phyloP scores from a whole-genome alignment of 139 green algal genomes.

The Asterochloris erici region DNA sequence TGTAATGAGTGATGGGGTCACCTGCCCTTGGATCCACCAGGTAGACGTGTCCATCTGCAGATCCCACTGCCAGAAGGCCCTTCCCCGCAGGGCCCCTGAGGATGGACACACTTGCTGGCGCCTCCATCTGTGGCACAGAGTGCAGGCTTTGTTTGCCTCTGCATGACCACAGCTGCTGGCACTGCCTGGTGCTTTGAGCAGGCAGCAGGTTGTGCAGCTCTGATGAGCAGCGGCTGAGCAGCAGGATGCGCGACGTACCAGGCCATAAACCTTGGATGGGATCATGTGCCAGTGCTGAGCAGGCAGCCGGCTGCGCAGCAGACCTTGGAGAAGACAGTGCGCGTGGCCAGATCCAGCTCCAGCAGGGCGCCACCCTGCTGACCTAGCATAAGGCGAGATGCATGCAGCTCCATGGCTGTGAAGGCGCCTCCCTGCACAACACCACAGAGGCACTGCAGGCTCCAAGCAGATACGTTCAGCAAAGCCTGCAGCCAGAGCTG shows the following conservation, averaged over 20 bases:
- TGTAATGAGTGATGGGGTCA: background rate
- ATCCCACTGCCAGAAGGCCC: constrained; percentile 41
- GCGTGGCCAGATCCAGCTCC: too few relatives aligned
- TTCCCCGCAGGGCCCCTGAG: constrained; percentile 35
- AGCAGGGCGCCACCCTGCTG: background rate
- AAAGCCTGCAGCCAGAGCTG: background rate
- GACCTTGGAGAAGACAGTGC: too few relatives aligned
- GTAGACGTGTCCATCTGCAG: constrained; percentile 37
- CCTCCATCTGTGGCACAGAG: constrained; percentile 27
- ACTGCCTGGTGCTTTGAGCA: background rate
- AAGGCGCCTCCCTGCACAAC: too few relatives aligned
- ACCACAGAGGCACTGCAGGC: background rate
- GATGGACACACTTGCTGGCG: constrained; percentile 28
- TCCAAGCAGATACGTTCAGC: background rate
- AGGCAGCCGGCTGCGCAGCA: too few relatives aligned
- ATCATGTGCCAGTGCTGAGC: too few relatives aligned
- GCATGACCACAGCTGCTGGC: background rate
- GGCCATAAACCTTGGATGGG: background rate
- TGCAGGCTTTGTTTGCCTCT: background rate
- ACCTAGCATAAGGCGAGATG: too few relatives aligned
- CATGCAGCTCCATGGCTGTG: too few relatives aligned
- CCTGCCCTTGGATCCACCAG: constrained; percentile 53
- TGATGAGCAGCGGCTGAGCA: background rate
- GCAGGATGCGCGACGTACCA: background rate
- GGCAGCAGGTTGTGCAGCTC: constrained; percentile 1